A percentile compares a stretch with the other conserved stretches of the same genome.
phyloP scores from a whole-genome alignment of 805 yeast genomes.

The Peterozyma toletana region DNA sequence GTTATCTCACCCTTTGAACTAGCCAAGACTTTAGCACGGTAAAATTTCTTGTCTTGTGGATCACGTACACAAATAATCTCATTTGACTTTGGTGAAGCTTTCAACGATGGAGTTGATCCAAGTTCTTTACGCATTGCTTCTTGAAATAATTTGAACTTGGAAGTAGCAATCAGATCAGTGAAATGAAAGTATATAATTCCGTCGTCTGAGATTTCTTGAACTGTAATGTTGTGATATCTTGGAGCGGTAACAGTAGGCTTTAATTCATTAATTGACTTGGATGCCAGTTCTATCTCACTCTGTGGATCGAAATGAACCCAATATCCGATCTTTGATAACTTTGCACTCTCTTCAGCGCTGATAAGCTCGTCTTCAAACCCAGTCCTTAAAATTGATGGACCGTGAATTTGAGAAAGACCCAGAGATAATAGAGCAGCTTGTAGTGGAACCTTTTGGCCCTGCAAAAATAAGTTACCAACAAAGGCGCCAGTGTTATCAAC shows the following conservation, averaged over 20 bases:
- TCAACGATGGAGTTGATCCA: conserved; percentile 25
- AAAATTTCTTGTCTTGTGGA: conserved; percentile 44
- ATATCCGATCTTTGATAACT: conserved; percentile 44
- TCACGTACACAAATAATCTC: conserved; percentile 51
- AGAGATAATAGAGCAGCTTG: conserved; percentile 49
- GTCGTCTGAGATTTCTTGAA: conserved; percentile 36
- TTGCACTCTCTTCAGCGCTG: conserved; percentile 60
- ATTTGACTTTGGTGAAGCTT: conserved; percentile 38
- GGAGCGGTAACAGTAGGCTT: conserved; percentile 15
- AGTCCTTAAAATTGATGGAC: conserved; percentile 52
- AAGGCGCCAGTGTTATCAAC: conserved; percentile 78
- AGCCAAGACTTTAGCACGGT: conserved; percentile 47
- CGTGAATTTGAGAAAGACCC: conserved; percentile 64
- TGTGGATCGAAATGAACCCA: conserved; percentile 57
- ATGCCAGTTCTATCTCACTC: conserved; percentile 21
- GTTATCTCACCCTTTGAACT: conserved; percentile 38
- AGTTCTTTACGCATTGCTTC: conserved; percentile 28
- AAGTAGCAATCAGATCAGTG: conserved; percentile 26
- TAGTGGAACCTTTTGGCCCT: conserved; percentile 43
- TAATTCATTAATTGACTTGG: conserved; percentile 12
- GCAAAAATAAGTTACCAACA: conserved; percentile 59
- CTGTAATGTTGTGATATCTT: conserved; percentile 42
- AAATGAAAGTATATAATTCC: conserved; percentile 42
- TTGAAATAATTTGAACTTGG: conserved; percentile 35
- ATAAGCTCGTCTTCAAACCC: conserved; percentile 45